phyloP scores from a whole-genome alignment of 2,329 filamentous ascomycete species.

The Sarocladiaceae sp. region DNA sequence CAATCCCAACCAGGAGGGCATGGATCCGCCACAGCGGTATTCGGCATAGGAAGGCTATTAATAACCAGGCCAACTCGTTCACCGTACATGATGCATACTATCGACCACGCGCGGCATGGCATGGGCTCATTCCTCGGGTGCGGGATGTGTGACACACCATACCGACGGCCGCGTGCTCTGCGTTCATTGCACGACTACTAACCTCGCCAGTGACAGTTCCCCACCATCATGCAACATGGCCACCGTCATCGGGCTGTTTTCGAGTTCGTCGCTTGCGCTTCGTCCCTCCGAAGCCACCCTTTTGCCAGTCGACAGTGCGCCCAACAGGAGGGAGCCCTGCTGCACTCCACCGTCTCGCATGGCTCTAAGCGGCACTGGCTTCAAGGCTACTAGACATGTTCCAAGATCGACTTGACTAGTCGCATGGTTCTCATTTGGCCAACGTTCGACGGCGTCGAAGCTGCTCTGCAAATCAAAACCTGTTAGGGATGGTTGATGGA shows the following conservation, averaged over 20 bases:
- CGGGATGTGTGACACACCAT: background rate
- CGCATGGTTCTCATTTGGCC: background rate
- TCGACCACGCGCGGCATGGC: background rate
- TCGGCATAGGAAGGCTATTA: background rate
- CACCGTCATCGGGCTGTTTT: constrained; percentile 3
- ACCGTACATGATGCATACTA: background rate
- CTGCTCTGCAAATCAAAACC: no score
- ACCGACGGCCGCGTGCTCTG: background rate
- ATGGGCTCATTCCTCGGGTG: background rate
- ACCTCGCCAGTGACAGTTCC: background rate
- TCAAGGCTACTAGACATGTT: constrained; percentile 6
- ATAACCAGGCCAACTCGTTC: background rate
- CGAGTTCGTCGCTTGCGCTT: background rate
- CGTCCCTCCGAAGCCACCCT: background rate
- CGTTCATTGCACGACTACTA: background rate
- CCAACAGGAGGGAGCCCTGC: background rate
- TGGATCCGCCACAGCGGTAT: no score
- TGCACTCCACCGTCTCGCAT: constrained; percentile 1
- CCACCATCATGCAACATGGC: background rate
- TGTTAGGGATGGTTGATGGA: no score
- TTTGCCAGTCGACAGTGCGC: no score
- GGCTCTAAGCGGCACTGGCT: background rate
- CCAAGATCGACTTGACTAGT: constrained; percentile 5
- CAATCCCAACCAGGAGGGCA: no score
- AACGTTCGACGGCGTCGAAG: constrained; percentile 6